Base-by-base conservation (phyloP, 148 eudicot species). In the Chenopodium album region DNA sequence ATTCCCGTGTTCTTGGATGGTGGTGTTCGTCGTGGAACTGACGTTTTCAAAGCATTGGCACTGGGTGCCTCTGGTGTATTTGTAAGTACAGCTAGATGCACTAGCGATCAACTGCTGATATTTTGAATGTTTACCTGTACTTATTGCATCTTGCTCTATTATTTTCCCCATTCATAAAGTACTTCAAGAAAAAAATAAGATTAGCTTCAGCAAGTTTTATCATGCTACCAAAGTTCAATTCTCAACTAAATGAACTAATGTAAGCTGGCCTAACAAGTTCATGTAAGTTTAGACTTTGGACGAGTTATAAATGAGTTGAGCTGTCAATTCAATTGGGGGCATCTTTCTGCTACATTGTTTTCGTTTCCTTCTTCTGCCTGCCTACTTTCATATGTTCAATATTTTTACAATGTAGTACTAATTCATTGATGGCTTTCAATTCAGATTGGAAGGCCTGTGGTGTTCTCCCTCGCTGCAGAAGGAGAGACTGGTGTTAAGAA, bases 11-110 rank as follows among this genome's bases (percentile, higher is more conserved):
- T 92, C 91, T 83, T 96, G 89, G 99, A 96, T 83, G 99, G 99
- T 62, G 99, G 99, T 52, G 93, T 96, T 52, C 92, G 98, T 1
- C 98, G 99, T 85, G 99, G 99, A 84, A 96, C 99, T 41, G 99
- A 96, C 86, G 99, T 96, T 76, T 96, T 96, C 89, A 96, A 96
- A 90, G 99, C 99, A 19, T 85, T 96, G 84, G 99, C 99, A 29
- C 87, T 96, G 17, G 99, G 99, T 85, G 99, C 99, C 16, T 79
- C 97, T 71, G 99, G 99, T 69, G 82, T 96, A 75, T 96, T 96
- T 87, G 99, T 94, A 92, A 92, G 97, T 92, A 71, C 9, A 75
- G 23, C 14, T 48, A 64, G 44, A 65, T 79, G 4, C 12, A 41
- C 12, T 41, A 71, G 66, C 19, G 1, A 62, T 20, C 9, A 62